These are phyloP conservation scores for Talaromyces pinophilus DNA, from an alignment of 2,329 filamentous ascomycete species.

Conservation along the genomic window DNA sequence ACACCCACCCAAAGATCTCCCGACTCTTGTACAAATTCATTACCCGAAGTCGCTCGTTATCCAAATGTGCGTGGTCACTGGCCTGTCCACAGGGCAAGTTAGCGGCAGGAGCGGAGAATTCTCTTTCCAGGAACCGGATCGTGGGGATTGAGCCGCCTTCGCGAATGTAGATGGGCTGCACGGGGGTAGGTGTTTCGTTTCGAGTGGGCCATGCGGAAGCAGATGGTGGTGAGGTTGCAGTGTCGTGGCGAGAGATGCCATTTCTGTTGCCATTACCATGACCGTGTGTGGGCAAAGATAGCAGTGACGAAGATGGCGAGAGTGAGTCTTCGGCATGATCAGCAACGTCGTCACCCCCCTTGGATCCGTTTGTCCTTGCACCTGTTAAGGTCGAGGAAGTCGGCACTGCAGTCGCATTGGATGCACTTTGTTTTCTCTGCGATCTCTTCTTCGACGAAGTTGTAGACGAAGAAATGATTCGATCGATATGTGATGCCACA, in stretches of 20 bases:
- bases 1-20: conserved; percentile 87
- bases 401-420: conserved; percentile 32
- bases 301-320: conserved; percentile 14
- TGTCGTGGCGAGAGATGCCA: neutral
- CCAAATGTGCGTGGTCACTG: conserved; percentile 88
- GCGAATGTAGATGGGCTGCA: conserved; percentile 78
- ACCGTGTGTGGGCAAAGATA: conserved; percentile 5
- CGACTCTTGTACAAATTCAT: conserved; percentile 87
- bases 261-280: neutral
- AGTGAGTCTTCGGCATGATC: conserved; percentile 14
- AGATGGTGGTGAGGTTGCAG: neutral
- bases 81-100: conserved; percentile 94
- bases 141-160: conserved; percentile 95
- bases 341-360: conserved; percentile 2
- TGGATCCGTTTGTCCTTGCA: conserved; percentile 19
- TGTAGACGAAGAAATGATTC: conserved; percentile 42
- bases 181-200: conserved; percentile 20
- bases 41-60: conserved; percentile 89
- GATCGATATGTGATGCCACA: conserved; percentile 43
- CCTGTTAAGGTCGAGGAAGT: conserved; percentile 44
- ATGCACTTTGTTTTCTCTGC: conserved; percentile 32
- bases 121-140: conserved; percentile 91
- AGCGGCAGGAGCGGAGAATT: conserved; percentile 85
- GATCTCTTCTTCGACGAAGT: conserved; percentile 38
- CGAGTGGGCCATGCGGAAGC: neutral